Conservation (phyloP, 306 rosid species). For the Lathyrus tuberosus region DNA sequence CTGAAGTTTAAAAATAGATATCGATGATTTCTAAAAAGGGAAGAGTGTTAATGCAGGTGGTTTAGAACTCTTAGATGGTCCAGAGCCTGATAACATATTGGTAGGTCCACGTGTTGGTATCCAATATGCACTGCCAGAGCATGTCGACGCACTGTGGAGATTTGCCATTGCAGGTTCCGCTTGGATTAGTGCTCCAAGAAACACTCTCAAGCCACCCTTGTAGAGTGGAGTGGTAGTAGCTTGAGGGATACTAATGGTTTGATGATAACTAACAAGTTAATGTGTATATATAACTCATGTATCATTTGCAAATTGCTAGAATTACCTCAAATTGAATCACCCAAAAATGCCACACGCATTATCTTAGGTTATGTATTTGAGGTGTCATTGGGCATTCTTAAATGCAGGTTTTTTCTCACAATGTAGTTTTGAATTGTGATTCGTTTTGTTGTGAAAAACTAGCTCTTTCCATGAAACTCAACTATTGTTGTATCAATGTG, state of each 20-base stretch:
- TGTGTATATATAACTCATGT: neutral
- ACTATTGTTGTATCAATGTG: neutral
- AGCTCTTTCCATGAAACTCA: neutral
- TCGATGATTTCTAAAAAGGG: slow-evolving; percentile 7
- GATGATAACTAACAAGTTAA: slow-evolving; percentile 4
- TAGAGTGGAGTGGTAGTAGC: slow-evolving; percentile 22
- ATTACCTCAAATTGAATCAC: neutral
- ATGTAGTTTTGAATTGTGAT: neutral
- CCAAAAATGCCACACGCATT: neutral
- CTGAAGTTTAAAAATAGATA: slow-evolving; percentile 23
- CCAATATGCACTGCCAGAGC: slow-evolving; percentile 77
- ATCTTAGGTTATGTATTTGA: neutral
- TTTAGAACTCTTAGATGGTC: slow-evolving; percentile 83
- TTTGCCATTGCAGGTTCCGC: slow-evolving; percentile 86
- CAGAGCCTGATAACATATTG: slow-evolving; percentile 70
- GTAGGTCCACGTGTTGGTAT: slow-evolving; percentile 93
- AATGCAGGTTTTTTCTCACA: neutral
- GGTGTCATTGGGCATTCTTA: neutral
- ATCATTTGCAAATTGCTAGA: neutral
- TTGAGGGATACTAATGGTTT: neutral
- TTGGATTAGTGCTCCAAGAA: slow-evolving; percentile 95
- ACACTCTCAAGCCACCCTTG: slow-evolving; percentile 61
- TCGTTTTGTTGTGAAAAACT: neutral
- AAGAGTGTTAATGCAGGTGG: slow-evolving; percentile 60
- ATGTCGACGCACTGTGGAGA: slow-evolving; percentile 85